These are phyloP conservation scores for Colletotrichum costaricense DNA, from an alignment of 2,329 filamentous ascomycete species.

Conservation along the genomic window DNA sequence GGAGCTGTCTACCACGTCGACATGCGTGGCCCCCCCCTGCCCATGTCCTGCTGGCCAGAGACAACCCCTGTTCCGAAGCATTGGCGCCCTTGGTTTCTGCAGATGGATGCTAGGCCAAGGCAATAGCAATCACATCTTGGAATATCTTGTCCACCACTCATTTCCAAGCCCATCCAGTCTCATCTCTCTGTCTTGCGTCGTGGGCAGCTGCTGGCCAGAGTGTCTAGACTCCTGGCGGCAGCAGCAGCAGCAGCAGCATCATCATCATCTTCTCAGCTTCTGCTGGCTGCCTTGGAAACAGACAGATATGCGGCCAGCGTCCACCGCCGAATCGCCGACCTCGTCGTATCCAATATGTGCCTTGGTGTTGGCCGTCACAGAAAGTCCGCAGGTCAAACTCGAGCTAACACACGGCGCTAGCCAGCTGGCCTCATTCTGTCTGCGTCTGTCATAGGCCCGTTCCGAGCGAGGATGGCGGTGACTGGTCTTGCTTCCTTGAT, in stretches of 20 bases:
- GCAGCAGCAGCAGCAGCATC: too few relatives aligned
- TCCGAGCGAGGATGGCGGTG: constrained; percentile 43
- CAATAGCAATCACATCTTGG: constrained; percentile 3
- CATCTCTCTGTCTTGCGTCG: constrained; percentile 21
- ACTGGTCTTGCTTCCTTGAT: constrained; percentile 54
- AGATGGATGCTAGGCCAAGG: constrained; percentile 22
- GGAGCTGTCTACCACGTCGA: constrained; percentile 22
- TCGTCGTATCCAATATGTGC: constrained; percentile 2
- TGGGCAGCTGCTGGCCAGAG: constrained; percentile 15
- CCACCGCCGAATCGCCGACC: not conserved
- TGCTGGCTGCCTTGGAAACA: constrained; percentile 8
- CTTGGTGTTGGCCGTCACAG: constrained; percentile 36
- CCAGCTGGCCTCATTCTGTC: constrained; percentile 55
- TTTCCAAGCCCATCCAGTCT: constrained; percentile 15
- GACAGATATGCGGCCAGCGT: not conserved
- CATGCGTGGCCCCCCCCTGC: constrained; percentile 19
- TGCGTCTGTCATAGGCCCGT: constrained; percentile 53
- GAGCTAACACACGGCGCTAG: constrained; percentile 30
- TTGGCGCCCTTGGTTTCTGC: constrained; percentile 28
- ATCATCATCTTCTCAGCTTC: not conserved
- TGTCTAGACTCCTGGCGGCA: constrained; percentile 6
- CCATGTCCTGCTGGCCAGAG: constrained; percentile 17
- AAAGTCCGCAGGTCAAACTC: constrained; percentile 48
- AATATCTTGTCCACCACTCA: constrained; percentile 24
- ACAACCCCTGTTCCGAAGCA: constrained; percentile 27